Base-by-base conservation (phyloP, 805 yeast genomes). In the Wickerhamiella azyma region DNA sequence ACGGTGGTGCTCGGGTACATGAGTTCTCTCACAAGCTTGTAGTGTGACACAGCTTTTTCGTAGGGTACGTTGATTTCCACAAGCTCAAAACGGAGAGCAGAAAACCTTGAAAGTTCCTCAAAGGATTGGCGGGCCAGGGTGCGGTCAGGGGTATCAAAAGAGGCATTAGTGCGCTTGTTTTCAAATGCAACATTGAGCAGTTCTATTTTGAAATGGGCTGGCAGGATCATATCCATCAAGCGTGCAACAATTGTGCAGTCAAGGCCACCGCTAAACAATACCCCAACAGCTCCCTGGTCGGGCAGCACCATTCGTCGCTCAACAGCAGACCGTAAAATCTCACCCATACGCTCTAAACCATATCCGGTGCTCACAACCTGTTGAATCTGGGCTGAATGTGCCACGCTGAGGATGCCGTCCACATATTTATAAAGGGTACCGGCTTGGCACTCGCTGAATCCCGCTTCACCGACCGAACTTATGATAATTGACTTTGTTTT, bases 161-260 rank as follows among this genome's bases (percentile, higher is more conserved):
- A 57, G 1, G 57, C 51, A 0, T 76, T 74, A 0, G 89, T 79
- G 47, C 99, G 71, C 11, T 86, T 88, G 55, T 89, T 92, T 53
- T 82, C 88, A 61, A 92, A 92, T 0, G 94, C 94, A 5, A 92
- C 98, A 49, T 88, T 89, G 11, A 92, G 57, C n/a, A 92, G 66
- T 58, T 89, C 96, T 8, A 92, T 70, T 1, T 51, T 47, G 4
- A 51, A 39, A 9, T 46, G 42, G 2, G 50, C 36, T 0, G 57
- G 61, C 57, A 48, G 54, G 37, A 45, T 46, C 29, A 47, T 16
- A 59, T 65, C 52, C 48, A 59, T 50, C 47, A 63, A 3, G 61
- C 74, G 39, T 0, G 94, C 86, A 19, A 92, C 56, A 0, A 89
- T 63, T 0, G 96, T 80, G 60, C 98, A 92, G 58, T 92, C 99